Percentiles rank a stretch among this genome's conserved stretches.
phyloP scores from a whole-genome alignment of 2,329 filamentous ascomycete species.

The Alternaria hordeiaustralica region DNA sequence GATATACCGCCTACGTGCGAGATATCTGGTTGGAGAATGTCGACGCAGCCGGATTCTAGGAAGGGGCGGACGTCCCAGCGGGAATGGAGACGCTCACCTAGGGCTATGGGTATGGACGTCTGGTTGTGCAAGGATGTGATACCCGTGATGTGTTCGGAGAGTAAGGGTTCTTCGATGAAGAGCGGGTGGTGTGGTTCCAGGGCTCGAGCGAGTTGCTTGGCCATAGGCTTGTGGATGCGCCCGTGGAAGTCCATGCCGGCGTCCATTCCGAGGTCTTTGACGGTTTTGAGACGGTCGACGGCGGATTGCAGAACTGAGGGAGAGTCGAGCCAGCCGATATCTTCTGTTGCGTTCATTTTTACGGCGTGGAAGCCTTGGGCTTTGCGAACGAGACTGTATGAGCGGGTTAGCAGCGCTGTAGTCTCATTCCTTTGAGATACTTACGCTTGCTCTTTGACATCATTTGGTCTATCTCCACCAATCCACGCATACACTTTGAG shows the following conservation, averaged over 20 bases:
- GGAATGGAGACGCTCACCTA: constrained; percentile 74
- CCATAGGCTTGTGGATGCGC: constrained; percentile 79
- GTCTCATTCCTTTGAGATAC: constrained; percentile 21
- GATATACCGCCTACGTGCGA: constrained; percentile 75
- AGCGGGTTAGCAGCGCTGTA: not conserved
- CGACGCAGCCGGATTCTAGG: constrained; percentile 70
- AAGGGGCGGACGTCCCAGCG: constrained; percentile 78
- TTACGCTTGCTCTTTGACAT: constrained; percentile 69
- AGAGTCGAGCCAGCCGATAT: constrained; percentile 77
- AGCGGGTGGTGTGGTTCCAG: constrained; percentile 72
- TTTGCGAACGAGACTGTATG: constrained; percentile 59
- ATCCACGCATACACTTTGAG: constrained; percentile 81
- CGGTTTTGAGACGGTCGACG: constrained; percentile 70
- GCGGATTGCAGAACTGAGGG: constrained; percentile 67
- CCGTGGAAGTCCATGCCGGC: constrained; percentile 81
- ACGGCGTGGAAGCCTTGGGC: constrained; percentile 70
- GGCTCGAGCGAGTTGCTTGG: constrained; percentile 72
- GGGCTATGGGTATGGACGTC: constrained; percentile 70
- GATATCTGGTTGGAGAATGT: constrained; percentile 77
- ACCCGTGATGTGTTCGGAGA: constrained; percentile 71
- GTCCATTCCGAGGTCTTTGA: constrained; percentile 74
- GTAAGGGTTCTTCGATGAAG: constrained; percentile 78
- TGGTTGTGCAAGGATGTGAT: constrained; percentile 66
- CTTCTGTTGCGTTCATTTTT: constrained; percentile 83
- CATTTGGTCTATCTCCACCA: constrained; percentile 72